Percentiles rank a stretch among this genome's conserved stretches.
These are phyloP conservation scores for Diaporthe sp. DNA, from an alignment of 2,329 filamentous ascomycete species.

Conservation along the genomic window DNA sequence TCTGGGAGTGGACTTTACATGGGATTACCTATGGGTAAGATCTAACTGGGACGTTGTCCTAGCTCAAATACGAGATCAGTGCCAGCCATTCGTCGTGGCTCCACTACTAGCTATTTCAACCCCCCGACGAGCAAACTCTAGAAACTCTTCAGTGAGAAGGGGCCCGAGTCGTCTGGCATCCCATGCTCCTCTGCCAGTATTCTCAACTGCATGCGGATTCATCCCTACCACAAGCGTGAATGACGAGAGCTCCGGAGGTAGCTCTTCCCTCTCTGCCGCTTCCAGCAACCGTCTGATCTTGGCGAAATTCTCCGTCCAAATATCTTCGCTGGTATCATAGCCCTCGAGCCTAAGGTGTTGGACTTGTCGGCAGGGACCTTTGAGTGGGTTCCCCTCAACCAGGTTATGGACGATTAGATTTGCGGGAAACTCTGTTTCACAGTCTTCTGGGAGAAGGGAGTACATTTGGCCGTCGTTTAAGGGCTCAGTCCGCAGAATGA, in stretches of 20 bases:
- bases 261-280: background rate
- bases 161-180: background rate
- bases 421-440: background rate
- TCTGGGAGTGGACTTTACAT: background rate
- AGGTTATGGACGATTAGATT: background rate
- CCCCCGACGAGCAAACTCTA: background rate
- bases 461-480: background rate
- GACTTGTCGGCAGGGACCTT: background rate
- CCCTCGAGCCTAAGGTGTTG: background rate
- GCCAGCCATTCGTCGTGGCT: background rate
- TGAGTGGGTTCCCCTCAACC: background rate
- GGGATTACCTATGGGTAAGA: no score
- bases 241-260: background rate
- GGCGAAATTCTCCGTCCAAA: background rate
- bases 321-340: background rate
- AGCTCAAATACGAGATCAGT: background rate
- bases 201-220: background rate
- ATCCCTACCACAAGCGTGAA: background rate
- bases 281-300: background rate
- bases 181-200: constrained; percentile 12
- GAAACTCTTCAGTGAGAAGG: background rate
- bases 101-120: background rate
- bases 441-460: background rate
- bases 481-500: constrained; percentile 13
- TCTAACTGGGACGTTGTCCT: background rate